Evolutionary conservation across 192 early-diverging fungal genomes (phyloP), one percentile per base, ranked within the genome.

Genomic region (Chytriomyces sp.): DNA sequence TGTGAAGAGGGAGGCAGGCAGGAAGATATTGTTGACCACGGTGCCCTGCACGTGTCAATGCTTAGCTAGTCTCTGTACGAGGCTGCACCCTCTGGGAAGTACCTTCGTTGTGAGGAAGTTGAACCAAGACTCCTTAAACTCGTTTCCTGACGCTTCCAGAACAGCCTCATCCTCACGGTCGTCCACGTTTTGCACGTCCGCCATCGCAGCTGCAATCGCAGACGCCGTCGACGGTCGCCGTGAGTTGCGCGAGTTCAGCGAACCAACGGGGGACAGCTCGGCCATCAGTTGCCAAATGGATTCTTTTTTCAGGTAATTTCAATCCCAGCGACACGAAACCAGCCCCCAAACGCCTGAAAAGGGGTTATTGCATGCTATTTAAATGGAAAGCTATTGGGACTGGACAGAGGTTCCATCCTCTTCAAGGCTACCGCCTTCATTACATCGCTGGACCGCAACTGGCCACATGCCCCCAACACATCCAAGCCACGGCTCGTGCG

Each of bases 381-480:
- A 49, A 49, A n/a, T 49, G 14, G 44, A 19, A 19, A 19, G 44
- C 14, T 49, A 22, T 49, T n/a, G n/a, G n/a, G n/a, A n/a, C 44
- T 49, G 17, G 14, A 49, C 22, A 1, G 44, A 49, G 44, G 17
- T n/a, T 2, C 44, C 44, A 49, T 49, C 3, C 44, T 49, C 44
- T 49, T 49, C 17, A n/a, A n/a, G n/a, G n/a, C n/a, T n/a, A 17
- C 5, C 22, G 26, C n/a, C 63, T 74, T 74, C 22, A 64, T 44
- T 30, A 65, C 17, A 37, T 74, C 73, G 52, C 32, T 64, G 5
- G 68, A 73, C 54, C 70, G 49, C 61, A 76, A 22, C 67, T 76
- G 75, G 30, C 69, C 75, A 52, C 75, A 76, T 5, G 75, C 75
- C 2, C 65, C 75, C 32, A 72, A 30, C 17, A 76, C 39, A 41